Evolutionary conservation across 306 rosid species (phyloP), one percentile per base, ranked within the genome.

Genomic region (Bauhinia variegata): DNA sequence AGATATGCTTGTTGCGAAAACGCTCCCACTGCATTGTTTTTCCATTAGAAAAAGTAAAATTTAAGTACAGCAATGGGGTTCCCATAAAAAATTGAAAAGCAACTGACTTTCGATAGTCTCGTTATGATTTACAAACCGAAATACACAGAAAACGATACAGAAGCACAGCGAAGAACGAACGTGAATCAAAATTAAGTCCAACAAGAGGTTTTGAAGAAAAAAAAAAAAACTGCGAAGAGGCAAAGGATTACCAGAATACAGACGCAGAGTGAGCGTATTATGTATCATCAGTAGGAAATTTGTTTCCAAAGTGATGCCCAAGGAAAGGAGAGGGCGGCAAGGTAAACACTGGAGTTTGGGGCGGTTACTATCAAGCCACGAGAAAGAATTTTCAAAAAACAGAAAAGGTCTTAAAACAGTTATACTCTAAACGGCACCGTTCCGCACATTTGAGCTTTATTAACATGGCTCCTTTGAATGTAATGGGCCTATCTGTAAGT

Each of bases 11-110:
- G 60, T 31, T 6, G 59, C 61, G 61, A 36, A 62, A 39, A 42
- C 47, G 51, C 55, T 32, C 14, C 41, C 6, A 39, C 60, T 55
- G 63, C 60, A 64, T 46, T 11, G 16, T 14, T 67, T 60, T 66
- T 9, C 12, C 17, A 39, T 71, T 11, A 48, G n/a, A 32, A 53
- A 9, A 14, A 41, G 5, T 6, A 30, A 54, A 54, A 31, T 30
- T 30, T 52, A 63, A 46, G 42, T n/a, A 31, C 4, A 46, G 31
- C 4, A 14, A 42, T 41, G 10, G 47, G 10, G 10, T 8, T 41
- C 47, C 11, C 13, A 2, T 3, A 41, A 11, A 41, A 11, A 41
- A 41, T 11, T 9, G 11, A 8, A 8, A 41, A 41, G 28, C 28
- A 8, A 7, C 4, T 41, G 28, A 8, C 13, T 17, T 4, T 38